Evolutionary conservation across 2,329 filamentous ascomycete genomes (phyloP), one percentile per base, ranked within the genome.

Genomic region (Ophiostoma quercus): DNA sequence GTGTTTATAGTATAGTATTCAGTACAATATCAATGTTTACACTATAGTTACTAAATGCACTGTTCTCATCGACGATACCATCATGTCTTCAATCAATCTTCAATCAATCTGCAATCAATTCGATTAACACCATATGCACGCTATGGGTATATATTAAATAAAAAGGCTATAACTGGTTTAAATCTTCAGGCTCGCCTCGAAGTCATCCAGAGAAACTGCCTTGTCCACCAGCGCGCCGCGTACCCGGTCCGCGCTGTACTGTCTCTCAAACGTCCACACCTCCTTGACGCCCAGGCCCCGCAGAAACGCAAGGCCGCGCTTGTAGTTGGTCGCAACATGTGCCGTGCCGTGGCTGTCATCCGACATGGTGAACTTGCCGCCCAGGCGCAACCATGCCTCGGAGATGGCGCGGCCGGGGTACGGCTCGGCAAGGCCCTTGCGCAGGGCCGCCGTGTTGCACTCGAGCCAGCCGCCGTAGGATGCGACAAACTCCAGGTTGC

Each of bases 261-360:
- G 77, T 67, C 84, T 79, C 74, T 79, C 77, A 34, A 87, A 77
- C 4, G 84, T 86, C 84, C 85, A 89, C 1, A 95, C 80, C 71
- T 87, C 82, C 41, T 80, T 76, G 34, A 94, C 87, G 4, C 88
- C 89, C 14, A 92, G 80, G 71, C 81, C 84, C 73, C 87, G 84
- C 70, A 96, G 81, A 77, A 91, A 97, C 0, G 86, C 83, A 71
- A 96, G 79, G 5, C 91, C 87, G 57, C 85, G 86, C 65, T 78
- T 77, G 80, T 95, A 98, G 77, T 96, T 94, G 67, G 92, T 89
- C n/a, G 89, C 92, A 5, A 99, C 85, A 77, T 99, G 94, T 1
- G 86, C 90, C 71, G 92, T 85, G 54, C 92, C 92, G 81, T 99
- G 95, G 78, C 93, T 97, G 79, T 99, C 95, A 78, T 99, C 95